These are phyloP conservation scores for Pharus latifolius DNA, from an alignment of 176 grass and related monocot species.

Conservation along the genomic window DNA sequence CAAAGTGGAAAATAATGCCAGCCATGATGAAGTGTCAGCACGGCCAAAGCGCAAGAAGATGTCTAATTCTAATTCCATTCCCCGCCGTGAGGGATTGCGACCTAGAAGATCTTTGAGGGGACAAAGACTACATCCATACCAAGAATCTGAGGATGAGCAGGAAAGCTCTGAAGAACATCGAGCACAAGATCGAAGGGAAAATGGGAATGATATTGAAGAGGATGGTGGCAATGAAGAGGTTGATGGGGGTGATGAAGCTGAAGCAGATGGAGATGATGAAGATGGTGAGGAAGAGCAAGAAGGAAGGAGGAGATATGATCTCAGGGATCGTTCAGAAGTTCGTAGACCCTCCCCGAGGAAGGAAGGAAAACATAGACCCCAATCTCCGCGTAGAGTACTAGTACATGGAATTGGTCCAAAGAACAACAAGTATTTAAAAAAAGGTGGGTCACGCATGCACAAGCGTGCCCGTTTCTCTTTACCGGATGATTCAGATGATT, in stretches of 20 bases:
- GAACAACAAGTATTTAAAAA: conserved; percentile 76
- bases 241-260: conserved; percentile 83
- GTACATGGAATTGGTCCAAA: conserved; percentile 76
- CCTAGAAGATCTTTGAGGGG: conserved; percentile 66
- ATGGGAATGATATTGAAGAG: conserved; percentile 84
- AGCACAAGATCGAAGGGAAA: conserved; percentile 51
- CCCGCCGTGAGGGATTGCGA: conserved; percentile 81
- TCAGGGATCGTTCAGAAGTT: conserved; percentile 80
- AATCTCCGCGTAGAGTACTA: conserved; percentile 78
- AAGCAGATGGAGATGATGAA: conserved; percentile 94
- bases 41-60: conserved; percentile 48
- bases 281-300: conserved; percentile 91
- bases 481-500: conserved; percentile 97
- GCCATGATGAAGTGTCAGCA: conserved; percentile 32
- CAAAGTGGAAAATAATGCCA: conserved; percentile 50
- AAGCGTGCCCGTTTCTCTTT: conserved; percentile 62
- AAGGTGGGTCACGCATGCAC: conserved; percentile 82
- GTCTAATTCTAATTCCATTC: conserved; percentile 51
- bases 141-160: conserved; percentile 78
- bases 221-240: conserved; percentile 65
- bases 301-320: conserved; percentile 85
- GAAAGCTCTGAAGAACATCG: conserved; percentile 72
- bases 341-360: conserved; percentile 59
- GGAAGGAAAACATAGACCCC: conserved; percentile 68
- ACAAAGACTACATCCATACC: conserved; percentile 45